A percentile compares a stretch with the other conserved stretches of the same genome.
These are phyloP conservation scores for Sarcomyxa edulis DNA, from an alignment of 768 basidiomycete genomes.

Conservation along the genomic window DNA sequence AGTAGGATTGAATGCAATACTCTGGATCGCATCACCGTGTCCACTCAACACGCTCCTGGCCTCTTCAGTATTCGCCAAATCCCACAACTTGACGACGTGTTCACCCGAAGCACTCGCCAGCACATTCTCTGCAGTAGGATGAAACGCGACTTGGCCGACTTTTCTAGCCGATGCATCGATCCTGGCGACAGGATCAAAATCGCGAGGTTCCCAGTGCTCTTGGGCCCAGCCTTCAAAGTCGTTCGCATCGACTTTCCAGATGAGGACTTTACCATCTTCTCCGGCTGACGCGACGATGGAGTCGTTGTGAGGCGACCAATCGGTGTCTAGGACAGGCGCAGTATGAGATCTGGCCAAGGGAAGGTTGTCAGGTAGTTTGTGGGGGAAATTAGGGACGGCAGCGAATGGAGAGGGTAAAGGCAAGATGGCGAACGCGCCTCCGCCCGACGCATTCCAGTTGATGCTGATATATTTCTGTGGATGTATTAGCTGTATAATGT, in stretches of 20 bases:
- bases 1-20: constrained; percentile 73
- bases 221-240: constrained; percentile 81
- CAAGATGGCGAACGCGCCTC: constrained; percentile 92
- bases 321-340: constrained; percentile 86
- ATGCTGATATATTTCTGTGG: constrained; percentile 77
- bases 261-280: constrained; percentile 90
- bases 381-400: constrained; percentile 48
- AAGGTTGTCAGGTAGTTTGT: constrained; percentile 86
- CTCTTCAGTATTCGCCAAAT: constrained; percentile 70
- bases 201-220: constrained; percentile 76
- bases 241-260: constrained; percentile 76
- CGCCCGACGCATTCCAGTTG: constrained; percentile 93
- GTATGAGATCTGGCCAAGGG: constrained; percentile 88
- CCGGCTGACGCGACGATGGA: constrained; percentile 84
- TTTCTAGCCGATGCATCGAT: constrained; percentile 81
- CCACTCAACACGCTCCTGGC: constrained; percentile 59
- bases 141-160: constrained; percentile 91
- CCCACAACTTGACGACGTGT: constrained; percentile 87
- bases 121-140: constrained; percentile 85
- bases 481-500: no score
- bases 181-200: constrained; percentile 81
- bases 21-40: constrained; percentile 87
- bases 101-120: constrained; percentile 80
- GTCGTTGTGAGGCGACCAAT: constrained; percentile 95
- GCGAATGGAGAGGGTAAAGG: constrained; percentile 76